These are phyloP conservation scores for Tanozyma kutaoensis DNA, from an alignment of 805 yeast genomes.

Conservation along the genomic window DNA sequence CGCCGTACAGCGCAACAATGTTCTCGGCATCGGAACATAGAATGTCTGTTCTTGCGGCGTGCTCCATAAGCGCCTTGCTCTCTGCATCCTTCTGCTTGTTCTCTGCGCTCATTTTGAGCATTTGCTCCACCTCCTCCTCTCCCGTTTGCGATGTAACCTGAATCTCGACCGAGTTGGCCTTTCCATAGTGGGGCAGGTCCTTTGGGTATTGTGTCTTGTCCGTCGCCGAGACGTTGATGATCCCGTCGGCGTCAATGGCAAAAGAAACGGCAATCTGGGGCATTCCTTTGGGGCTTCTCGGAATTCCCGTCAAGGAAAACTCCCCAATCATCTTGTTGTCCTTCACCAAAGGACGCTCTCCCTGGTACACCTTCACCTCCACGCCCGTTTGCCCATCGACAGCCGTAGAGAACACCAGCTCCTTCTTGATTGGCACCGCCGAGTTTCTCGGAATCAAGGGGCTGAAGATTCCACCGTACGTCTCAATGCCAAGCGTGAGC, in stretches of 20 bases:
- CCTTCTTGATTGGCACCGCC: constrained; percentile 63
- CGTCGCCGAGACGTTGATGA: constrained; percentile 43
- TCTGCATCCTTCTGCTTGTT: constrained; percentile 49
- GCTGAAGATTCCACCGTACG: constrained; percentile 74
- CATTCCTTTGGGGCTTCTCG: constrained; percentile 65
- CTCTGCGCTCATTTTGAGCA: constrained; percentile 54
- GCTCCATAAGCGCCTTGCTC: constrained; percentile 49
- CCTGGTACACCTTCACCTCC: constrained; percentile 67
- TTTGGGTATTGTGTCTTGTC: constrained; percentile 33
- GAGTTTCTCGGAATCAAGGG: constrained; percentile 70
- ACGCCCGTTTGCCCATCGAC: constrained; percentile 82
- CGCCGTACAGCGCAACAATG: constrained; percentile 63
- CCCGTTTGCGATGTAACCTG: constrained; percentile 37
- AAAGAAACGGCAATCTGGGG: constrained; percentile 71
- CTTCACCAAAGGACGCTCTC: constrained; percentile 67
- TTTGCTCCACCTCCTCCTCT: constrained; percentile 50
- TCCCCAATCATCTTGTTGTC: constrained; percentile 71
- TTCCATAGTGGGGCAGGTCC: constrained; percentile 23
- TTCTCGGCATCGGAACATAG: constrained; percentile 79
- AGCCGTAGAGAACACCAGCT: constrained; percentile 67
- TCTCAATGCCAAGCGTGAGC: constrained; percentile 49
- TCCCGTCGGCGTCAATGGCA: constrained; percentile 75
- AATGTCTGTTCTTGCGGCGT: constrained; percentile 67
- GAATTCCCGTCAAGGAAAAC: constrained; percentile 59
- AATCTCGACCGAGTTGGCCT: constrained; percentile 38